A percentile compares a stretch with the other conserved stretches of the same genome.
phyloP scores from a whole-genome alignment of 805 yeast species.

The Millerago galiae region DNA sequence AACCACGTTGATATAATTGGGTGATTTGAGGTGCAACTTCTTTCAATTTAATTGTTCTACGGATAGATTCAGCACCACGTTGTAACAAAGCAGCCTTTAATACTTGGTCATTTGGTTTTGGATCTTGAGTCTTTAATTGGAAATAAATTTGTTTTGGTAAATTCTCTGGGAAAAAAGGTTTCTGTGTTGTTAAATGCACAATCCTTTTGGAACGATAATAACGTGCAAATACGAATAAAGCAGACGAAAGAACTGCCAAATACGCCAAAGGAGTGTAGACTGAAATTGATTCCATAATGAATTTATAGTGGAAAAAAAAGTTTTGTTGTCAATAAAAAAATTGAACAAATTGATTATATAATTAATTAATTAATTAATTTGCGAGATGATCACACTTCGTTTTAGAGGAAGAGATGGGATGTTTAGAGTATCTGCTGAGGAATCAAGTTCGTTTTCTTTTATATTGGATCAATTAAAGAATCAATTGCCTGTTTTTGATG shows the following conservation, averaged over 20 bases:
- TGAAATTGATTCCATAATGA: constrained; percentile 28
- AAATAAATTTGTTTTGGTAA: constrained; percentile 57
- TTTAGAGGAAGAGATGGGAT: constrained; percentile 83
- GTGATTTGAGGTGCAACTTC: constrained; percentile 69
- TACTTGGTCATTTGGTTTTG: constrained; percentile 71
- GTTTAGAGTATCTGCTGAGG: constrained; percentile 55
- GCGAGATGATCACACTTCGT: constrained; percentile 34
- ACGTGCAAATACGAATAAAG: constrained; percentile 63
- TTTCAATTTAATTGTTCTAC: constrained; percentile 75
- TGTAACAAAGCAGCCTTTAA: constrained; percentile 60
- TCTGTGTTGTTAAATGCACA: constrained; percentile 47
- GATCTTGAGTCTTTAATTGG: constrained; percentile 44
- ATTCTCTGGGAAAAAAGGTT: constrained; percentile 71
- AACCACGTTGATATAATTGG: constrained; percentile 75
- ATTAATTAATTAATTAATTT: neutral
- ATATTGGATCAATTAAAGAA: constrained; percentile 36
- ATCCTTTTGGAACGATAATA: constrained; percentile 53
- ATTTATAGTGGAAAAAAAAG: no score
- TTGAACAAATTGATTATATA: neutral
- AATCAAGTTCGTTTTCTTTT: constrained; percentile 34
- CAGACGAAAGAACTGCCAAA: constrained; percentile 58
- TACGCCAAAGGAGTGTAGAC: constrained; percentile 72
- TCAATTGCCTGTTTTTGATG: constrained; percentile 21
- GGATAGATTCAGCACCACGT: constrained; percentile 82
- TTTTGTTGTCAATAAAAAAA: neutral